Evolutionary conservation across 441 rosid species (phyloP).

Genomic region (Dalechampia spathulata): DNA sequence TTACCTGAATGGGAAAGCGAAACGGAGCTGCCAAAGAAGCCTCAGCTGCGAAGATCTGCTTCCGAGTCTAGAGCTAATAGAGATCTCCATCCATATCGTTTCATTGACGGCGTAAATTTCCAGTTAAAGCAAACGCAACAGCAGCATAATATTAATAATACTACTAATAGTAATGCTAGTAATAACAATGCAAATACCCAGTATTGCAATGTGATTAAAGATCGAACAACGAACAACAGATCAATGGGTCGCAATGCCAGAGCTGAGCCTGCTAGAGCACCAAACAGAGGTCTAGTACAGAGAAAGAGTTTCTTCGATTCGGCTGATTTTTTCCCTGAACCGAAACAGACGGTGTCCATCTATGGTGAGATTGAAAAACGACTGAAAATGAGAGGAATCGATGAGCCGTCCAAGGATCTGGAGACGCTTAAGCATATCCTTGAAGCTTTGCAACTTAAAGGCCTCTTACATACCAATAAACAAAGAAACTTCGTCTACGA

Average conservation of each 20-base stretch:
- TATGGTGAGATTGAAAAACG: conserved; percentile 59
- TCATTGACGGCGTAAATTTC: conserved; percentile 48
- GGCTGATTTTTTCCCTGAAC: conserved; percentile 80
- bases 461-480: conserved; percentile 58
- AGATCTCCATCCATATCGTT: conserved; percentile 42
- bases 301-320: conserved; percentile 62
- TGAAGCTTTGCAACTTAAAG: conserved; percentile 83
- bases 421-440: conserved; percentile 83
- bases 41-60: conserved; percentile 77
- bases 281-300: conserved; percentile 33
- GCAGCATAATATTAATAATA: conserved; percentile 22
- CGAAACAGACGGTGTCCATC: conserved; percentile 36
- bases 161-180: no score
- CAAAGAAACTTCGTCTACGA: conserved; percentile 39
- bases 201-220: conserved; percentile 17
- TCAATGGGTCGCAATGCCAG: conserved; percentile 26
- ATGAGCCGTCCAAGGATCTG: conserved; percentile 69
- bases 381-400: conserved; percentile 59
- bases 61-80: conserved; percentile 73
- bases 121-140: conserved; percentile 33
- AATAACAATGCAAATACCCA: no score
- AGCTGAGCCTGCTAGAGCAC: conserved; percentile 37
- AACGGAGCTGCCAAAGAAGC: conserved; percentile 33
- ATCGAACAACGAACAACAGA: conserved; percentile 13
- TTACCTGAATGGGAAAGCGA: conserved; percentile 46